phyloP scores from a whole-genome alignment of 345 rosid species.

The Isatis tinctoria region DNA sequence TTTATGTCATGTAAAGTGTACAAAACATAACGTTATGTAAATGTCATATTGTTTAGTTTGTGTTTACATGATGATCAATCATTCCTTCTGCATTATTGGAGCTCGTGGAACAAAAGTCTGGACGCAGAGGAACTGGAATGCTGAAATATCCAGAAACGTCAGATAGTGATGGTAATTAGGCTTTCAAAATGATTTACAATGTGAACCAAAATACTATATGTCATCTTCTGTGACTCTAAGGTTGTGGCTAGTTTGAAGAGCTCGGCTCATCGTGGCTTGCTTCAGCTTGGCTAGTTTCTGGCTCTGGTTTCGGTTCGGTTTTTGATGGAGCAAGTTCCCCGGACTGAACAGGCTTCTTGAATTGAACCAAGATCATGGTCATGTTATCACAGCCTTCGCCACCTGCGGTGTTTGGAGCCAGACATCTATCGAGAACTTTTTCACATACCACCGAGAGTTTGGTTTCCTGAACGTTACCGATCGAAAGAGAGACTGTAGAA shows the following conservation, averaged over 20 bases:
- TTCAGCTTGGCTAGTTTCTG: conserved; percentile 27
- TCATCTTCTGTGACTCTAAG: background rate
- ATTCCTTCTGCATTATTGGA: conserved; percentile 14
- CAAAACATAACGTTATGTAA: conserved; percentile 26
- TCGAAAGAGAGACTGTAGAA: background rate
- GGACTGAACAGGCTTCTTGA: conserved; percentile 56
- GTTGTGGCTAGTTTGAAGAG: conserved; percentile 15
- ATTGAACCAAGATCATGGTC: conserved; percentile 95
- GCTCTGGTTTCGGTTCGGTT: conserved; percentile 24
- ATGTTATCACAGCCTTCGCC: conserved; percentile 99
- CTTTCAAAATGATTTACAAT: conserved; percentile 27
- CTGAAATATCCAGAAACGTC: conserved; percentile 2
- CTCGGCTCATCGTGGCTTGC: conserved; percentile 5
- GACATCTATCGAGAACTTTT: conserved; percentile 75
- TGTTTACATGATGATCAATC: conserved; percentile 22
- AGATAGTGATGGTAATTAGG: background rate
- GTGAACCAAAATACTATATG: conserved; percentile 8
- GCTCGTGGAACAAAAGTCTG: conserved; percentile 7
- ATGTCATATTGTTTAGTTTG: conserved; percentile 23
- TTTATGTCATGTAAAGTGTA: conserved; percentile 22
- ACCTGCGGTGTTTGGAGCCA: conserved; percentile 73
- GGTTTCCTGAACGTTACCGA: conserved; percentile 58
- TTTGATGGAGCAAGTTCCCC: conserved; percentile 30
- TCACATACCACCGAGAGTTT: conserved; percentile 86
- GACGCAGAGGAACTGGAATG: background rate